Base-by-base conservation (phyloP, 768 basidiomycete genomes). In the Calvatia gigantea region DNA sequence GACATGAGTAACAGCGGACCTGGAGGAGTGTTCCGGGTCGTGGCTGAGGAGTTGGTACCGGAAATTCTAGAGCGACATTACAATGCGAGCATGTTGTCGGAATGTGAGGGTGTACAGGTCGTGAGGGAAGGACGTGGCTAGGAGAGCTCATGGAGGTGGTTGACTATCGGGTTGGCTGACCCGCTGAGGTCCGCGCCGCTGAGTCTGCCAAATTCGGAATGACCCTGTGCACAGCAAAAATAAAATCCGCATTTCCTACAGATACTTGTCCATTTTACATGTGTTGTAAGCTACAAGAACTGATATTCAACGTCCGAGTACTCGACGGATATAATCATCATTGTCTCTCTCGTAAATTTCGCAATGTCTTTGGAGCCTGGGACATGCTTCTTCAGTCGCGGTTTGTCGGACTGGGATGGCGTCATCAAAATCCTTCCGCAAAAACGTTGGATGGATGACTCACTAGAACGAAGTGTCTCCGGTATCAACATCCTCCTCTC, bases 1-100 rank as follows among this genome's bases (percentile, higher is more conserved):
- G 74, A 69, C 92, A 95, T 42, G 76, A 72, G 65, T 78, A 89
- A 68, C 92, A 95, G 55, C 81, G 81, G 54, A 94, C 70, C 57
- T 79, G 79, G 7, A 93, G 80, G 4, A 85, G 62, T 0, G 83
- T 79, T 37, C 82, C 76, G 17, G 79, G 70, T 15, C 78, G 69
- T n/a, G 85, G 85, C 11, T 70, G 65, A 0, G 86, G 81, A 0
- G 67, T 71, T 0, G 88, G 91, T 3, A 85, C 75, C 0, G 84
- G 79, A 61, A 91, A 92, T 66, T 92, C 89, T 15, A 92, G 70
- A 1, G 70, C 69, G 2, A 71, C 59, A 15, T 70, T 73, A 65
- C 90, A 92, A 54, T 70, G 72, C 14, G 73, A 71, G 66, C 90
- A 92, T 38, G 73, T 76, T 1, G 87, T 82, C 12, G 75, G 72